A percentile compares a stretch with the other conserved stretches of the same genome.
Evolutionary conservation across 108 stramenopile genomes (phyloP).

Genomic region (Schizochytrium sp.): DNA sequence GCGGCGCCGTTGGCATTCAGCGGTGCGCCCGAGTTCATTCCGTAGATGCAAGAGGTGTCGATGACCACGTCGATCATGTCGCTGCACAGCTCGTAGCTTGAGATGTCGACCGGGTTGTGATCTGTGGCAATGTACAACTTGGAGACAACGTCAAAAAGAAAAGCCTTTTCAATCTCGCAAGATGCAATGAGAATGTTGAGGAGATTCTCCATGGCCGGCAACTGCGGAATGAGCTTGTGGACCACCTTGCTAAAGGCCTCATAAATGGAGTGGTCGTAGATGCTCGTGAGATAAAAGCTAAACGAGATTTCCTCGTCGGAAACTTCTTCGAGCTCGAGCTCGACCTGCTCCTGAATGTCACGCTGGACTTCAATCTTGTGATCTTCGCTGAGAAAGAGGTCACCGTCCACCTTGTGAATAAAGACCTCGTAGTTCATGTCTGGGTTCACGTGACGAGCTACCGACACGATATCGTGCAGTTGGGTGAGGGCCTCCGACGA

Average conservation of each 20-base stretch:
- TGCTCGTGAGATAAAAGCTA: conserved; percentile 76
- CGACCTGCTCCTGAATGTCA: conserved; percentile 57
- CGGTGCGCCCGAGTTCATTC: conserved; percentile 35
- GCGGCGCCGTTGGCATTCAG: conserved; percentile 16
- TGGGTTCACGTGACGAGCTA: conserved; percentile 75
- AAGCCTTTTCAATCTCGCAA: conserved; percentile 95
- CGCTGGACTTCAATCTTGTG: conserved; percentile 89
- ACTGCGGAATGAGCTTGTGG: conserved; percentile 76
- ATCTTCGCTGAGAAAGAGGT: conserved; percentile 89
- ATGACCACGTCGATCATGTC: conserved; percentile 99
- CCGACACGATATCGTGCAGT: conserved; percentile 73
- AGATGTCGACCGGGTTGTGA: conserved; percentile 89
- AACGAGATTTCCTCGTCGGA: conserved; percentile 49
- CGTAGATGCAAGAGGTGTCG: conserved; percentile 97
- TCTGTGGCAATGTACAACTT: conserved; percentile 94
- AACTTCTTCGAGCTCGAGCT: conserved; percentile 57
- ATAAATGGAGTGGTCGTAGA: conserved; percentile 95
- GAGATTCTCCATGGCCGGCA: conserved; percentile 81
- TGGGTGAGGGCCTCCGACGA: conserved; percentile 28
- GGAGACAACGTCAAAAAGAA: conserved; percentile 90
- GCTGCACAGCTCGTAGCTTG: conserved; percentile 84
- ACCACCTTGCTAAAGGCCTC: conserved; percentile 84
- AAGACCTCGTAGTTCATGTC: conserved; percentile 83
- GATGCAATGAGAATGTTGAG: conserved; percentile 81
- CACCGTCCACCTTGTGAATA: conserved; percentile 99